Base-by-base conservation (phyloP, 2,329 filamentous ascomycete species). In the Fusarium sp. region DNA sequence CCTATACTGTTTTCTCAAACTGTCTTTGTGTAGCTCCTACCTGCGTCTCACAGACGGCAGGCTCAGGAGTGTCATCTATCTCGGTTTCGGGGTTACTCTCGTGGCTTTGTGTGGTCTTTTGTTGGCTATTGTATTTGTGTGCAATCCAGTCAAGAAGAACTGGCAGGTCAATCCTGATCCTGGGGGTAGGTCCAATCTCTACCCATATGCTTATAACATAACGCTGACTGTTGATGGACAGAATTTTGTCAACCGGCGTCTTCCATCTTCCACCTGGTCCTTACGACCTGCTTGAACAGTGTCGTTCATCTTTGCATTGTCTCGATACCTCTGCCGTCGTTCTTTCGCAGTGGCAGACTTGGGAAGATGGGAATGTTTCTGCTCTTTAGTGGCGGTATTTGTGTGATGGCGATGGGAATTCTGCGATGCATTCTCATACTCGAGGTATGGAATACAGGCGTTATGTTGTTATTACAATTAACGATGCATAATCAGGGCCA, bases 151-250 rank as follows among this genome's bases (percentile, higher is more conserved):
- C 44, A 54, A 74, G 15, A 78, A 77, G 39, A 82, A 84, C 62
- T 87, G 84, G 83, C 83, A 86, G 67, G 84, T 87, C 38, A 73
- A 80, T 47, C 84, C 84, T 2, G 70, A 87, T 37, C 84, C 84
- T 7, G 83, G 83, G 5, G 79, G 80, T 83, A 69, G 66, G 79
- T 76, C 32, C 38, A 29, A 29, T 15, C 25, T 49, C 21, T 39
- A 11, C 11, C 27, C 15, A 14, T 15, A 29, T 9, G 9, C 25
- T 15, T 9, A 8, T 8, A 4, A 14, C 8, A 15, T 36, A 4
- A 39, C 48, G 65, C 54, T 76, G 31, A 66, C 55, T 76, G 49
- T 39, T 15, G 9, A 9, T 42, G 8, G 15, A 9, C 11, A 68
- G 79, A 80, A 56, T 68, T 69, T 23, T 82, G 80, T 53, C 79